Conservation (phyloP, 495 filamentous ascomycete species). For the Lophiostoma macrostomum region DNA sequence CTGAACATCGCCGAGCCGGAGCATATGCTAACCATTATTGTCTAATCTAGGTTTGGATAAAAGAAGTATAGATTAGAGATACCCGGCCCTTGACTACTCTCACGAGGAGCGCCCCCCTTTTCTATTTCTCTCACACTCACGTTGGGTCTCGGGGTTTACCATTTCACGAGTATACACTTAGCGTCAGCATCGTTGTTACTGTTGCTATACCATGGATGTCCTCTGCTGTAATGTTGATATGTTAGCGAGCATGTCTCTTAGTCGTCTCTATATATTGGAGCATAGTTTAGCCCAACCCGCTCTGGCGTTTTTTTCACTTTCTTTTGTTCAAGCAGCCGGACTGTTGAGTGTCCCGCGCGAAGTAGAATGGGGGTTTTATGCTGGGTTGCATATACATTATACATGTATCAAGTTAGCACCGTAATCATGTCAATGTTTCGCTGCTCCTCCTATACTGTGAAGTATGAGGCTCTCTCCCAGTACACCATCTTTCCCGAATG, state of each 20-base stretch:
- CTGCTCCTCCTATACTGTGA: no score
- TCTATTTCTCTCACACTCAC: constrained; percentile 1
- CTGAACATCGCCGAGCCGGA: neutral
- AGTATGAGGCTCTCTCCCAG: constrained; percentile 1
- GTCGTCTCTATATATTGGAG: neutral
- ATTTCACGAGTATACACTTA: neutral
- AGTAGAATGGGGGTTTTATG: constrained; percentile 14
- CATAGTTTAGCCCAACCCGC: neutral
- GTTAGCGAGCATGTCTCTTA: constrained; percentile 10
- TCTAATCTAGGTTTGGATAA: constrained; percentile 32
- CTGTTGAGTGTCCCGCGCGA: constrained; percentile 29
- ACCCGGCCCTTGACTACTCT: constrained; percentile 16
- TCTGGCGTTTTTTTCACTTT: constrained; percentile 12
- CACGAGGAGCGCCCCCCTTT: neutral
- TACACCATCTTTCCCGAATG: no score
- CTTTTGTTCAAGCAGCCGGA: constrained; percentile 19
- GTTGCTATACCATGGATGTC: neutral
- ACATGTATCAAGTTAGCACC: neutral
- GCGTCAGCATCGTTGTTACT: neutral
- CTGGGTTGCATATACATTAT: constrained; percentile 11
- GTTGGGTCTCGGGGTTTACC: neutral
- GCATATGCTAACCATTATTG: constrained; percentile 6
- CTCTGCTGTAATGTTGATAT: constrained; percentile 17
- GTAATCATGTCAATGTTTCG: constrained; percentile 5
- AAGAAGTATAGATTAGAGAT: constrained; percentile 37